Base-by-base conservation (phyloP, 495 filamentous ascomycete genomes). In the Penicillium riverlandense region DNA sequence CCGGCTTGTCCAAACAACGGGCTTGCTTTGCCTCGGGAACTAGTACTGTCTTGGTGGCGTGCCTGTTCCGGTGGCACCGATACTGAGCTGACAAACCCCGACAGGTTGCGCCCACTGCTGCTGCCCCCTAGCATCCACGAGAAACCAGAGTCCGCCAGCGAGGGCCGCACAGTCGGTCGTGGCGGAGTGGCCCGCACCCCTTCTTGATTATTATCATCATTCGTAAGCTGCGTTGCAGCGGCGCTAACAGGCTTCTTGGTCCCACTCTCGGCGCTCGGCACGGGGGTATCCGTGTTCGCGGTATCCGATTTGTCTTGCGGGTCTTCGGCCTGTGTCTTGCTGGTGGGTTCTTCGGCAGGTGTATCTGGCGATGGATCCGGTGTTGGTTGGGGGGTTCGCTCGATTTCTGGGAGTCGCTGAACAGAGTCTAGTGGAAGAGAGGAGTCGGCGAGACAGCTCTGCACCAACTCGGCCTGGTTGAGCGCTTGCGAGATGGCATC, bases 61-160 rank as follows among this genome's bases (percentile, higher is more conserved):
- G 62, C 67, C 52, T 70, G 66, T 41, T 76, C 72, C 15, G 70
- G 68, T 8, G 65, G 69, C 15, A 70, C 61, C 16, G 74, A 74
- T 27, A 63, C 63, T 10, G 72, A 65, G 40, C 69, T 66, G 10
- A 78, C 71, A 58, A 78, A 77, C 32, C 59, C 64, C 9, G 69
- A 74, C 22, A 71, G 61, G 34, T 65, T 64, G 29, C 67, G 66
- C 22, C 22, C 22, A 22, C 4, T 22, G 6, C 22, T 22, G 38
- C 71, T 72, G 43, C 76, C 69, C 22, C 74, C 80, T n/a, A 98
- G 74, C 90, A 98, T 97, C 90, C 90, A 98, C 9, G 90, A 85
- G 59, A 96, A 96, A 8, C 82, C 84, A 27, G 90, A 89, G 48
- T 96, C 83, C 11, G 89, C 83, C 11, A 98, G 71, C 35, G 57